Evolutionary conservation across 2,329 filamentous ascomycete species (phyloP), one percentile per base, ranked within the genome.

Genomic region (Aspergillus calidoustus): DNA sequence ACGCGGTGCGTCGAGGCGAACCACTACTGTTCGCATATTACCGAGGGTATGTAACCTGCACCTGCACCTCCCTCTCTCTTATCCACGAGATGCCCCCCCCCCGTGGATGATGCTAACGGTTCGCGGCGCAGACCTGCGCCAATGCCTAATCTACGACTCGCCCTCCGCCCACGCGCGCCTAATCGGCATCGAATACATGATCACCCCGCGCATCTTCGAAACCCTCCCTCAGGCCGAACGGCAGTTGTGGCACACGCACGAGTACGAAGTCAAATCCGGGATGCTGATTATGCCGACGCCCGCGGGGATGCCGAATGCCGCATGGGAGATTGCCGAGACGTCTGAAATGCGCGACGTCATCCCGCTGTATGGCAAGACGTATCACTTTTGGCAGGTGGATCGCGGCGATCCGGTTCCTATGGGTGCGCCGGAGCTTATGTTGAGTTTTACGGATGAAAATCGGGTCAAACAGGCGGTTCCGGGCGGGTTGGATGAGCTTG

Each of bases 141-240:
- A 96, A 81, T 96, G 92, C 74, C 86, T 96, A 31, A 85, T 96
- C 64, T 96, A 95, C 79, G 92, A 96, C 76, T 86, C 86, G 0
- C 83, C 88, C 0, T 81, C 83, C 0, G 81, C 86, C 7, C 84
- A 86, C 28, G 91, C 91, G 0, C 85, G 89, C 0, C 84, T 96
- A 19, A 91, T 96, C 64, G 92, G 92, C 8, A 84, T 96, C 69
- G 92, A 96, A 75, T 96, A 96, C 81, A 93, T 95, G 91, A 88
- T 96, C 69, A 88, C 89, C 0, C 85, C 87, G 0, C 80, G 81
- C 3, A 79, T 95, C 0, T 96, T 89, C 79, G 81, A 85, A 43
- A 86, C 84, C 0, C 85, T 96, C 0, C 83, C 86, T 1, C 50
- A 77, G 0, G 84, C 88, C 22, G 92, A 96, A 78, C 87, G 90